Evolutionary conservation across 2,329 filamentous ascomycete genomes (phyloP), one percentile per base, ranked within the genome.

Genomic region (Xylariaceae sp.): DNA sequence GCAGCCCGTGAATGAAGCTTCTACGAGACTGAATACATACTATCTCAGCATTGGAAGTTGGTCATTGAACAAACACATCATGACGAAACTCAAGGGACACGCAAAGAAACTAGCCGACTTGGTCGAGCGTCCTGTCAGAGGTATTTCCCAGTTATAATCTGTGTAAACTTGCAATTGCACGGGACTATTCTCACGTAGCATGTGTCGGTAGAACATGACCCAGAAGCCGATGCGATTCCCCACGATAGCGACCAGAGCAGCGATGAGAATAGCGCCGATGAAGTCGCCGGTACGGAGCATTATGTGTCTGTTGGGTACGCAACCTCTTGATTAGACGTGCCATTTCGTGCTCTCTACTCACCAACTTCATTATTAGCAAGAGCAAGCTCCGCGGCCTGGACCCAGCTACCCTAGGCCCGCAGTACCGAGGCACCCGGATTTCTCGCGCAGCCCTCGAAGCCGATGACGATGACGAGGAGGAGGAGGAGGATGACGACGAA

Each of bases 301-400:
- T 98, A 98, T 71, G 83, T 90, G 5, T 6, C 55, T n/a, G 53
- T 62, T 3, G 50, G 49, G 63, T 65, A 56, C 26, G 79, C 49
- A 36, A 44, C 9, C 34, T 48, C 23, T 53, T 63, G n/a, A 23
- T 39, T 39, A 9, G 23, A 45, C 48, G 62, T 65, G 33, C 58
- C 9, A 16, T 1, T n/a, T n/a, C 11, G 24, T 19, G 9, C 26
- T 46, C 41, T 36, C 16, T 54, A 63, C 49, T 58, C 59, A 53
- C 62, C 46, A 48, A 33, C 36, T n/a, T 2, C 16, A 28, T 61
- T 16, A 19, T 60, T 59, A 88, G 87, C 17, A 95, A 93, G 79
- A 95, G 89, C 77, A 94, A 90, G 72, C 78, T 97, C 65, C 87
- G 92, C 63, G 88, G 91, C 70, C 86, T 86, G 56, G 87, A 91